Evolutionary conservation across 306 rosid genomes (phyloP), one percentile per base, ranked within the genome.

Genomic region (Medicago ruthenica): DNA sequence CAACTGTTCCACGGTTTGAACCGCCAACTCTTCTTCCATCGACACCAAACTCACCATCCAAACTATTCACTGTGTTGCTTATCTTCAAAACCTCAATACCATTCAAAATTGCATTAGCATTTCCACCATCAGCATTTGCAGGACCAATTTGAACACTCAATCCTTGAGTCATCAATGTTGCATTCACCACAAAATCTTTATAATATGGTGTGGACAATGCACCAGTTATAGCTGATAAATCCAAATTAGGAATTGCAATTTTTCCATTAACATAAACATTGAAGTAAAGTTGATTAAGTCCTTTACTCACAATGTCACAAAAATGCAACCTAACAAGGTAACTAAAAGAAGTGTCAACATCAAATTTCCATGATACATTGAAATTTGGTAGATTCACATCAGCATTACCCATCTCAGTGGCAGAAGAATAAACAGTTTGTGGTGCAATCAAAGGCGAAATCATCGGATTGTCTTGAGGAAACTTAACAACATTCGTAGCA

Each of bases 1-100:
- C 91, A 64, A 87, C 88, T 0, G 88, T 75, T 8, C 83, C 78
- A 0, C 88, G 87, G 73, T 50, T 74, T 1, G 82, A 53, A 0
- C 87, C 81, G 0, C 65, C 16, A 0, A 1, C 62, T 22, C 57
- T 31, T 58, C 58, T 72, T 22, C 92, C 92, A 68, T 85, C 86
- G 17, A 83, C 86, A 0, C 92, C 89, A 24, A 88, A 88, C 40
- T 85, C 86, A 18, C 92, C 92, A 47, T 88, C 92, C 63, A 88
- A 80, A 73, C 92, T 88, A 27, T 81, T 50, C 21, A 88, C 89
- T 2, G 85, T 61, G 72, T 86, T 88, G 80, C 92, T 85, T 7
- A 85, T 76, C 80, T 85, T 88, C 84, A 88, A 5, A n/a, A 88
- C 82, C 81, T 88, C 92, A 0, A 88, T 59, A 1, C 89, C 92